Evolutionary conservation across 495 filamentous ascomycete genomes (phyloP).

Genomic region (Hyaloscypha bicolor): DNA sequence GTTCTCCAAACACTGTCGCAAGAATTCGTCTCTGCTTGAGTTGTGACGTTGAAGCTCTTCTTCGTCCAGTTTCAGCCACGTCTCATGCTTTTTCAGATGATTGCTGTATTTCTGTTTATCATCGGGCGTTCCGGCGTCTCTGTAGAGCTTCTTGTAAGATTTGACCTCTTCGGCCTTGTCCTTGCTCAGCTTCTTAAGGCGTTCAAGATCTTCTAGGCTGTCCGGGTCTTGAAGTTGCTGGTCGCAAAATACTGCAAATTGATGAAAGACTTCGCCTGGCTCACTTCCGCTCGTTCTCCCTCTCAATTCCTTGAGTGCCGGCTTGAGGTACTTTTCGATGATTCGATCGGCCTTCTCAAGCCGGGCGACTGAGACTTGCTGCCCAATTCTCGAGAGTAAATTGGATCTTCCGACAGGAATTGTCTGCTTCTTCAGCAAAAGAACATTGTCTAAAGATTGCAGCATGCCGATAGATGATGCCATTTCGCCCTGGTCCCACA

Average conservation of each 20-base stretch:
- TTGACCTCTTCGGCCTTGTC: slow-evolving; percentile 78
- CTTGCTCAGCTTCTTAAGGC: slow-evolving; percentile 76
- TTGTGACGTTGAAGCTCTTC: slow-evolving; percentile 80
- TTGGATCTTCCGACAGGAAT: slow-evolving; percentile 76
- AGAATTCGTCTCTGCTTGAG: slow-evolving; percentile 74
- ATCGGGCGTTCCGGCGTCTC: slow-evolving; percentile 49
- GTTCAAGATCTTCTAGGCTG: slow-evolving; percentile 79
- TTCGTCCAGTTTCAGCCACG: slow-evolving; percentile 88
- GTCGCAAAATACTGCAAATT: slow-evolving; percentile 95
- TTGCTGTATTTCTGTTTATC: slow-evolving; percentile 46
- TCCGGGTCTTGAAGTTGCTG: slow-evolving; percentile 85
- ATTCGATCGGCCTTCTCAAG: slow-evolving; percentile 91
- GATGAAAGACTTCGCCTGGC: slow-evolving; percentile 87
- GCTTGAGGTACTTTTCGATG: slow-evolving; percentile 77
- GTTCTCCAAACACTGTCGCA: slow-evolving; percentile 88
- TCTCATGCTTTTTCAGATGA: slow-evolving; percentile 65
- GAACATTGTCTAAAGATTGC: slow-evolving; percentile 64
- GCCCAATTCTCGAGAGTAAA: slow-evolving; percentile 82
- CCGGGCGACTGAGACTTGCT: slow-evolving; percentile 89
- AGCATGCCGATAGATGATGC: slow-evolving; percentile 89
- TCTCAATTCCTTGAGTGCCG: slow-evolving; percentile 78
- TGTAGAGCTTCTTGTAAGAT: slow-evolving; percentile 63
- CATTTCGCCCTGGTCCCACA: slow-evolving; percentile 96
- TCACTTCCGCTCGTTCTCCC: slow-evolving; percentile 68
- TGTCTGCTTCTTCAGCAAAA: slow-evolving; percentile 67